Conservation (phyloP, 2,329 filamentous ascomycete genomes). For the Tolypocladium album region DNA sequence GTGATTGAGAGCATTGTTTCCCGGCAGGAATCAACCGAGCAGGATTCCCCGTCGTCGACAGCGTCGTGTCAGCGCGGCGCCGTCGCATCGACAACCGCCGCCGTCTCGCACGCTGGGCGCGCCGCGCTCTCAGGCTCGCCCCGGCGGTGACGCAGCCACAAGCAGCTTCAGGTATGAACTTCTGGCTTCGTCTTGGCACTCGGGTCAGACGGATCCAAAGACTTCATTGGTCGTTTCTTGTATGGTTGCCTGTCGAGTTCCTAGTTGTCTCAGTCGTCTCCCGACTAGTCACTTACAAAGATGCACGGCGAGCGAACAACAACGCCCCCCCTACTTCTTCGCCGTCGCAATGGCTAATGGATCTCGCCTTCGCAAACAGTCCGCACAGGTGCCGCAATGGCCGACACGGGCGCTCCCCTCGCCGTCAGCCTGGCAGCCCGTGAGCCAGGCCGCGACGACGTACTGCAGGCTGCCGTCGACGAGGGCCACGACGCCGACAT, state of each 20-base stretch:
- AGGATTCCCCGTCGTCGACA: background rate
- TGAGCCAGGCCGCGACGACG: background rate
- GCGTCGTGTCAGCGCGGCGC: background rate
- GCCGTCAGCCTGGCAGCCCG: background rate
- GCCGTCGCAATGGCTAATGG: background rate
- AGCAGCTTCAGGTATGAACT: background rate
- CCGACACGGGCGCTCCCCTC: background rate
- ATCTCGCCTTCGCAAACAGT: background rate
- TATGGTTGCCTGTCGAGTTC: background rate
- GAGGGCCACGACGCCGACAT: background rate
- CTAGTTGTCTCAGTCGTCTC: background rate
- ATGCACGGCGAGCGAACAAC: background rate
- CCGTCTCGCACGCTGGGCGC: no score
- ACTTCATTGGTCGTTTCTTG: background rate
- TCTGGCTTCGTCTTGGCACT: background rate
- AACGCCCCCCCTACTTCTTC: background rate
- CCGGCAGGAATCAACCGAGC: background rate
- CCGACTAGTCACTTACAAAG: background rate
- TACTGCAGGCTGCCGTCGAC: background rate
- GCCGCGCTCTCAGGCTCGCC: background rate
- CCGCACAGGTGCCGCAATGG: background rate
- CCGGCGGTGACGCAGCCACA: background rate
- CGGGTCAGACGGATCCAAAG: background rate
- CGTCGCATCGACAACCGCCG: background rate
- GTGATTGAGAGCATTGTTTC: background rate